Evolutionary conservation across 768 basidiomycete species (phyloP), one percentile per base, ranked within the genome.

Genomic region (Boletus sp.): DNA sequence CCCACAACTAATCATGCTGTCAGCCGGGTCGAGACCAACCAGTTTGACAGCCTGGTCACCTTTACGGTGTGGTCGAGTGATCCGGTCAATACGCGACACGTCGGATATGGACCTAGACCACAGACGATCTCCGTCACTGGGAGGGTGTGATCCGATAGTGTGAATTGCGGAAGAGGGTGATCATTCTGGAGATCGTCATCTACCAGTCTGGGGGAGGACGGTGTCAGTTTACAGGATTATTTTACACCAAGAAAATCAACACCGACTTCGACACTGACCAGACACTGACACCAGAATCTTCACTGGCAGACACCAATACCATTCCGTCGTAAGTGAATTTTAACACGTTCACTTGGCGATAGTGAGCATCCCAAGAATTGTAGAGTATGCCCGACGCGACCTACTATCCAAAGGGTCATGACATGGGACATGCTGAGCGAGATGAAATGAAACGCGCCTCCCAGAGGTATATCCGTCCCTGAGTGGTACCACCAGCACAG

Each of bases 401-500:
- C 93, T 97, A 72, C 55, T 69, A 21, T 59, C 65, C 54, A 50
- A 55, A 51, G 38, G 21, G 62, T 69, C 57, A 70, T 37, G 49
- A 46, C 35, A 14, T 3, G 29, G 17, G 44, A 7, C 44, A 54
- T 10, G 17, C 17, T 8, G 45, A 21, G n/a, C 21, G 29, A 23
- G 46, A 41, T n/a, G 54, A 19, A 53, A 43, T 5, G 10, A 29
- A 53, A 79, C 85, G 63, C 60, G 87, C 94, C 89, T 98, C 95
- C 97, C 97, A 99, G 1, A 99, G 73, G 66, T 95, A 95, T 63
- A 98, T 82, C 49, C 94, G 83, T 30, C 97, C 97, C 64, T 89
- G 86, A 5, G 81, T 71, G 0, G 93, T 95, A 32, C 94, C 97
- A 25, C 89, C 95, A 0, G 90, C 94, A 63, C 90, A 93, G 61